Percentiles rank a stretch among this genome's conserved stretches.
phyloP scores from a whole-genome alignment of 129 eudicot genomes.

The Oenanthe sinensis region DNA sequence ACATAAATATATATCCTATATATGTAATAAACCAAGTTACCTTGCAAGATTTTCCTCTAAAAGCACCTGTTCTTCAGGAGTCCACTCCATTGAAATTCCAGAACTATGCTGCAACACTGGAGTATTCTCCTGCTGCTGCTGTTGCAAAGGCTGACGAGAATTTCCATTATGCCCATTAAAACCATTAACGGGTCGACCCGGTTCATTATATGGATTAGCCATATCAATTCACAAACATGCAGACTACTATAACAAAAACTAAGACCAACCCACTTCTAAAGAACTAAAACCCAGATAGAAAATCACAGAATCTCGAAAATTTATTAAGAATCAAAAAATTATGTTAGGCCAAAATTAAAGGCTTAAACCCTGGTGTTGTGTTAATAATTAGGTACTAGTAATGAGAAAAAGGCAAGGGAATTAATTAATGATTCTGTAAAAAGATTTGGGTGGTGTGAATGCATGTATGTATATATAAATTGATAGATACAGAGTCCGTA shows the following conservation, averaged over 20 bases:
- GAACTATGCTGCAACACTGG: constrained; percentile 3
- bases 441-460: neutral
- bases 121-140: neutral
- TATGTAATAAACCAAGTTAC: constrained; percentile 12
- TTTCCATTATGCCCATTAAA: neutral
- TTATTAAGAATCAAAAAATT: neutral
- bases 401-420: neutral
- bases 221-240: constrained; percentile 13
- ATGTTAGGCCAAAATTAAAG: neutral
- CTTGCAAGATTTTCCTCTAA: constrained; percentile 25
- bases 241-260: neutral
- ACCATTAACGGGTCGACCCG: constrained; percentile 3
- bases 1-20: too few species aligned
- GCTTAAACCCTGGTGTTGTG: constrained; percentile 3
- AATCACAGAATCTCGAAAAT: neutral
- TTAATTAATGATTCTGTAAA: constrained; percentile 4
- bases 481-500: neutral
- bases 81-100: constrained; percentile 28
- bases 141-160: neutral
- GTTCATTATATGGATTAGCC: constrained; percentile 5
- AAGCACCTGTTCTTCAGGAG: constrained; percentile 27
- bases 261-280: neutral
- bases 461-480: neutral
- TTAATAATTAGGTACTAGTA: neutral
- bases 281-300: neutral